Percentiles rank a stretch among this genome's conserved stretches.
Conservation (phyloP, 257 asterid species). For the Coffea canephora region DNA sequence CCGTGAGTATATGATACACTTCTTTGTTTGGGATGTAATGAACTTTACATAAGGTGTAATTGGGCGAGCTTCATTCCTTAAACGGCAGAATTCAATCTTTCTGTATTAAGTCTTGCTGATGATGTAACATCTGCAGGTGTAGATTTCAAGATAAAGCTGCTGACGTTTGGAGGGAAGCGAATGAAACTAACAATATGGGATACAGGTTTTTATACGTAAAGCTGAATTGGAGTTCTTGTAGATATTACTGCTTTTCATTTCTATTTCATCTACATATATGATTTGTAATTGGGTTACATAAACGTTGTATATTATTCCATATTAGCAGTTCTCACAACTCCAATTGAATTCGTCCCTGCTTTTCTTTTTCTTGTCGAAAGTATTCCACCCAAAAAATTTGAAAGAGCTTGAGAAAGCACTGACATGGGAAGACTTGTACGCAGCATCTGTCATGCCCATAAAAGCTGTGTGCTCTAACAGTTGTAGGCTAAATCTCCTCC, state of each 20-base stretch:
- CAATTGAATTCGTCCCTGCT: neutral
- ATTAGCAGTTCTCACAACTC: neutral
- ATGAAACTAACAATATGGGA: slow-evolving; percentile 92
- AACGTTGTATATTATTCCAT: neutral
- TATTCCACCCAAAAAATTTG: neutral
- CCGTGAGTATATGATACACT: neutral
- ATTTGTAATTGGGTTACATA: neutral
- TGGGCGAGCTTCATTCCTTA: neutral
- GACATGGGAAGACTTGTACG: neutral
- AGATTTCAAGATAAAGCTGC: slow-evolving; percentile 85
- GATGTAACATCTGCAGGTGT: slow-evolving; percentile 50
- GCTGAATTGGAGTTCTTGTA: neutral
- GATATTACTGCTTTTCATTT: neutral
- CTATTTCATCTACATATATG: neutral
- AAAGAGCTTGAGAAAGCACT: neutral
- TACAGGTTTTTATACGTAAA: slow-evolving; percentile 46
- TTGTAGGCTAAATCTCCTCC: neutral
- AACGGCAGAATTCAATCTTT: neutral
- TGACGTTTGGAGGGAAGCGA: slow-evolving; percentile 66
- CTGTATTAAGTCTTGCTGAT: slow-evolving; percentile 13
- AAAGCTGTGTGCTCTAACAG: neutral
- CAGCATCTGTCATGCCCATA: neutral
- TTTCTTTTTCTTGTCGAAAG: neutral
- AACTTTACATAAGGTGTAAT: neutral
- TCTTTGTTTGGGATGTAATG: too few relatives aligned